Percentiles rank a stretch among this genome's conserved stretches.
These are phyloP conservation scores for Thielaviopsis punctulata DNA, from an alignment of 2,329 filamentous ascomycete genomes.

Conservation along the genomic window DNA sequence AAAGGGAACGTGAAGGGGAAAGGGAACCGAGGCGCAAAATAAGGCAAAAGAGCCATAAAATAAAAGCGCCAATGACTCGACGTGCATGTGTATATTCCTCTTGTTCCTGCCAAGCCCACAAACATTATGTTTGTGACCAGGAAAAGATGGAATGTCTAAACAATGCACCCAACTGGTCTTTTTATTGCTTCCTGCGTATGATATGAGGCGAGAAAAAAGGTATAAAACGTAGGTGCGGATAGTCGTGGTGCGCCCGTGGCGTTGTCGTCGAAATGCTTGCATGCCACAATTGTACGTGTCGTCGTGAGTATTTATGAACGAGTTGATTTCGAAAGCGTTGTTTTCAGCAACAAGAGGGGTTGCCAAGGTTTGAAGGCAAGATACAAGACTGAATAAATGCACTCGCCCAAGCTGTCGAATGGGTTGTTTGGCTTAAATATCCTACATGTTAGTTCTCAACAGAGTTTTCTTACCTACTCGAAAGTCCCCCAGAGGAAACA, in stretches of 20 bases:
- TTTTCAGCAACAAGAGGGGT: too few relatives aligned
- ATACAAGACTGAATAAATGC: neutral
- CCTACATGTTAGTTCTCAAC: neutral
- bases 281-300: too few relatives aligned
- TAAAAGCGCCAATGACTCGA: neutral
- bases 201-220: too few relatives aligned
- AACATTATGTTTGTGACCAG: neutral
- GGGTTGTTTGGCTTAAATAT: neutral
- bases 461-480: neutral
- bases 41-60: neutral
- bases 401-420: neutral
- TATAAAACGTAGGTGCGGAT: too few relatives aligned
- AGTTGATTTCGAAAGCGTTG: too few relatives aligned
- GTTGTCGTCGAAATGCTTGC: too few relatives aligned
- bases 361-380: too few relatives aligned
- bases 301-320: too few relatives aligned
- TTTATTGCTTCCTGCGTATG: too few relatives aligned
- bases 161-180: too few relatives aligned
- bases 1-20: neutral
- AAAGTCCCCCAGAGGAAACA: too few relatives aligned
- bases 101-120: neutral
- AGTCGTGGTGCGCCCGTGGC: too few relatives aligned
- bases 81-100: neutral
- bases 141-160: neutral
- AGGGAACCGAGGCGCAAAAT: neutral